Conservation (phyloP, 345 rosid genomes). For the Anacardium occidentale region DNA sequence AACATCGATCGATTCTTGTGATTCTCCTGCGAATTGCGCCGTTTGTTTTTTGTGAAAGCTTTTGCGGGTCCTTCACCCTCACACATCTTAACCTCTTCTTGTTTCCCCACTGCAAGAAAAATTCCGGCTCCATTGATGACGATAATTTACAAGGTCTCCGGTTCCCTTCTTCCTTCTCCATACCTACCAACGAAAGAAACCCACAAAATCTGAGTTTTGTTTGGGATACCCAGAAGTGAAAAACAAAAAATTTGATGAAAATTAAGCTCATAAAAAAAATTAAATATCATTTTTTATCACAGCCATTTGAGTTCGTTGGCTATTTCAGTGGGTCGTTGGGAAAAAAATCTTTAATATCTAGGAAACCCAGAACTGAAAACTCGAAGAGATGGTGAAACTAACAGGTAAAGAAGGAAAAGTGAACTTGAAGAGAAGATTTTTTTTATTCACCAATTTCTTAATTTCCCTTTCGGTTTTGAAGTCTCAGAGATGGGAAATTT, state of each 20-base stretch:
- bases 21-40: constrained; percentile 46
- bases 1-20: constrained; percentile 38
- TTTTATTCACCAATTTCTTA: neutral
- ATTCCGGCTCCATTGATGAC: constrained; percentile 44
- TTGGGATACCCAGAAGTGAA: neutral
- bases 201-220: neutral
- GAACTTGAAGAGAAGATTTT: too few relatives aligned
- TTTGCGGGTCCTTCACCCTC: constrained; percentile 60
- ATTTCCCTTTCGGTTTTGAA: neutral
- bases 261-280: neutral
- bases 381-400: neutral
- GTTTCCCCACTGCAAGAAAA: constrained; percentile 71
- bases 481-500: neutral
- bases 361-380: constrained; percentile 13
- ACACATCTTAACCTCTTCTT: constrained; percentile 75
- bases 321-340: neutral
- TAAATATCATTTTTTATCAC: neutral
- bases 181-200: constrained; percentile 21
- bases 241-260: neutral
- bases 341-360: neutral
- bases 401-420: too few relatives aligned
- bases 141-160: constrained; percentile 39
- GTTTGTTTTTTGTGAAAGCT: constrained; percentile 44
- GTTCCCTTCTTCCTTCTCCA: constrained; percentile 51
- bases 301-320: neutral